Conservation (phyloP, 2,329 filamentous ascomycete genomes). For the Alternaria atra region DNA sequence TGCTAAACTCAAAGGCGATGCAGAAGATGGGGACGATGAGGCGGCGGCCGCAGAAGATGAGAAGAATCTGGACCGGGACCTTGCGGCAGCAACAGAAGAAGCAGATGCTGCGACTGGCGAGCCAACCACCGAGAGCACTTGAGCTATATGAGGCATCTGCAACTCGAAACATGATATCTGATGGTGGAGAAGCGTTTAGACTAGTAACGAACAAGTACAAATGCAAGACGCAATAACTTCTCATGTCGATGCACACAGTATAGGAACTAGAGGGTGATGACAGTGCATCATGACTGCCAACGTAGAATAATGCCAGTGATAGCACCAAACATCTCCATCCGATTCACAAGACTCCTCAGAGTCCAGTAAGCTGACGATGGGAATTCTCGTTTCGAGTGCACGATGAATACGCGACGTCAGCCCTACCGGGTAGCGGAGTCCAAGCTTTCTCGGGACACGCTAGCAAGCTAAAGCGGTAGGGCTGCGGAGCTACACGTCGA, state of each 20-base stretch:
- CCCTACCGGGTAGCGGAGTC: constrained; percentile 35
- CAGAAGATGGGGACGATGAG: constrained; percentile 24
- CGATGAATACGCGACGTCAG: constrained; percentile 8
- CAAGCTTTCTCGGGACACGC: constrained; percentile 41
- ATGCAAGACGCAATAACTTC: neutral
- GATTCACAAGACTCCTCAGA: neutral
- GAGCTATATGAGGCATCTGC: neutral
- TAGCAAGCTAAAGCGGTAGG: constrained; percentile 29
- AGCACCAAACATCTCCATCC: neutral
- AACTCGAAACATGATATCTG: neutral
- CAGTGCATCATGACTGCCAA: neutral
- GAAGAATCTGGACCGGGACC: constrained; percentile 5
- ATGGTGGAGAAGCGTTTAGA: neutral
- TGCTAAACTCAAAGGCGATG: constrained; percentile 66
- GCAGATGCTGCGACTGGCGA: constrained; percentile 5
- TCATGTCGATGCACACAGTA: neutral
- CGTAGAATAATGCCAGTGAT: neutral
- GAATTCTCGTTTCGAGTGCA: neutral
- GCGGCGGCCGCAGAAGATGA: constrained; percentile 19
- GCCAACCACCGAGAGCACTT: neutral
- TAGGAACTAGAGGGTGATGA: neutral
- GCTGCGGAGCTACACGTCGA: constrained; percentile 15
- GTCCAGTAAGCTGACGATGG: neutral
- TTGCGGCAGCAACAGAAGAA: constrained; percentile 14
- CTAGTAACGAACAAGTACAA: neutral